Evolutionary conservation across 352 stramenopile species (phyloP).

Genomic region (Pseudoperonospora humuli): DNA sequence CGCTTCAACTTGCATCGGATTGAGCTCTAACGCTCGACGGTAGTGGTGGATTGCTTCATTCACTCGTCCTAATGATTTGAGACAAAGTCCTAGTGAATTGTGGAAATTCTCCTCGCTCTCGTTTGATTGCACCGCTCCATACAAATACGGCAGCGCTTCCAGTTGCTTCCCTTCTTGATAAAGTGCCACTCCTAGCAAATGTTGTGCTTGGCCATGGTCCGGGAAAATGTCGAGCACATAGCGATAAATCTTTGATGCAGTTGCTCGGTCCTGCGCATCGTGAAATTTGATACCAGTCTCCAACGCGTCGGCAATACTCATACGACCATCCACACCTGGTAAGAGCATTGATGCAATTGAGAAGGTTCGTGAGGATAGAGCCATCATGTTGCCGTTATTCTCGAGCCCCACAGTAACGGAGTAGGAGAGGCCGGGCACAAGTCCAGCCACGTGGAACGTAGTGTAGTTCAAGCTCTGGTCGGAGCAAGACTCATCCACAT

Average conservation of each 20-base stretch:
- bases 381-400: slow-evolving; percentile 38
- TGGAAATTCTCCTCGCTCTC: slow-evolving; percentile 40
- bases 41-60: slow-evolving; percentile 48
- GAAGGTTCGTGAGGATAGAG: slow-evolving; percentile 57
- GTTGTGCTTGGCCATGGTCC: slow-evolving; percentile 32
- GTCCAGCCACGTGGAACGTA: slow-evolving; percentile 43
- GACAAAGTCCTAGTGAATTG: slow-evolving; percentile 46
- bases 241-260: slow-evolving; percentile 38
- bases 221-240: slow-evolving; percentile 49
- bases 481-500: slow-evolving; percentile 53
- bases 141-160: slow-evolving; percentile 29
- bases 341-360: slow-evolving; percentile 41
- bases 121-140: slow-evolving; percentile 36
- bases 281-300: slow-evolving; percentile 34
- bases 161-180: slow-evolving; percentile 33
- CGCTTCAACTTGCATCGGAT: slow-evolving; percentile 34
- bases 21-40: slow-evolving; percentile 38
- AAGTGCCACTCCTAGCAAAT: slow-evolving; percentile 40
- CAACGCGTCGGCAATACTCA: slow-evolving; percentile 44
- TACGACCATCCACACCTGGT: slow-evolving; percentile 7
- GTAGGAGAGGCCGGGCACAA: slow-evolving; percentile 52
- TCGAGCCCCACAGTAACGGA: slow-evolving; percentile 45
- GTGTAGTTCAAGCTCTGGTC: slow-evolving; percentile 40
- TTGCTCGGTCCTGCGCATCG: slow-evolving; percentile 16
- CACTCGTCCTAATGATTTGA: slow-evolving; percentile 28